phyloP scores from a whole-genome alignment of 2,329 filamentous ascomycete species.

The Ascosphaera acerosa region DNA sequence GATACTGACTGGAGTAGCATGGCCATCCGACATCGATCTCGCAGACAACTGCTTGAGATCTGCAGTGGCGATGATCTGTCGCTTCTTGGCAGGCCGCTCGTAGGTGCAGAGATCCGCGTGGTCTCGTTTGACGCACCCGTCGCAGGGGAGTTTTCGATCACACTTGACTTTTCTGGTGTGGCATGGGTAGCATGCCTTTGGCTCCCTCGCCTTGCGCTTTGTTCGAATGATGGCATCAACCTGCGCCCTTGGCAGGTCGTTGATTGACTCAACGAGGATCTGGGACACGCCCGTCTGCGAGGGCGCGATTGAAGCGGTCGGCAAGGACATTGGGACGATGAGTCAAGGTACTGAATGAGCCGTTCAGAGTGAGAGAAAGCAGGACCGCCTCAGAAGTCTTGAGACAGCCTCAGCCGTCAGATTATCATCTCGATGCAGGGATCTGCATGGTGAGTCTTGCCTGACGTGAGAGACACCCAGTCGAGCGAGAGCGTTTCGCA shows the following conservation, averaged over 20 bases:
- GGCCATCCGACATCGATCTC: conserved; percentile 1
- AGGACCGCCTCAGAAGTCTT: no score
- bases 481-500: no score
- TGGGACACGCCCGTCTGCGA: no score
- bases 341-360: no score
- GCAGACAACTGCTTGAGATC: background rate
- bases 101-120: conserved; percentile 25
- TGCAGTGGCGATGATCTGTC: conserved; percentile 10
- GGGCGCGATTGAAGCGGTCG: background rate
- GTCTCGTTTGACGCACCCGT: conserved; percentile 24
- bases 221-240: conserved; percentile 23
- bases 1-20: conserved; percentile 1
- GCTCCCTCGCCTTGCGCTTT: conserved; percentile 23
- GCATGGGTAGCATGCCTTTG: conserved; percentile 22
- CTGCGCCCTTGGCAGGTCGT: conserved; percentile 20
- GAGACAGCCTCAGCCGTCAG: no score
- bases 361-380: no score
- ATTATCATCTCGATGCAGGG: no score
- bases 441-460: no score
- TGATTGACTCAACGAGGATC: conserved; percentile 10
- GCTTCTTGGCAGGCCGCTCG: conserved; percentile 23
- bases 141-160: conserved; percentile 23
- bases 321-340: background rate
- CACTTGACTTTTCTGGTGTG: conserved; percentile 25
- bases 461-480: no score